These are phyloP conservation scores for Mycena chlorophos DNA, from an alignment of 768 basidiomycete genomes.

Conservation along the genomic window DNA sequence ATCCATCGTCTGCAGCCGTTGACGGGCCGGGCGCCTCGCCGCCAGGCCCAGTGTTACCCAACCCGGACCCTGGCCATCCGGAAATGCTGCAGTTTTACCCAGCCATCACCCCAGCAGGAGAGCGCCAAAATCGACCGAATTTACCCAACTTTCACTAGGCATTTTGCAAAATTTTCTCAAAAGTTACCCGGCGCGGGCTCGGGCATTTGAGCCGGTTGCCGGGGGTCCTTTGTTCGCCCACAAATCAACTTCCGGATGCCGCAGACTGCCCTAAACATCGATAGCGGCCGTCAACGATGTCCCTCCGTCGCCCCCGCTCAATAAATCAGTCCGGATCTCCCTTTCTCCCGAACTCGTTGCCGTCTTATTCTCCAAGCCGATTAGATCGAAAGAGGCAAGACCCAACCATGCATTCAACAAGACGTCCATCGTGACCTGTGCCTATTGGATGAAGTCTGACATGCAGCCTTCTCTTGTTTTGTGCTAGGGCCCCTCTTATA, in stretches of 20 bases:
- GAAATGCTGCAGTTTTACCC: background rate
- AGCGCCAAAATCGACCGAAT: background rate
- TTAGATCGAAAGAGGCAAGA: no score
- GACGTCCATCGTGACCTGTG: background rate
- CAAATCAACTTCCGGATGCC: no score
- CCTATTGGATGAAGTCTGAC: background rate
- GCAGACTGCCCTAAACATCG: no score
- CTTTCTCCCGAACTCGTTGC: no score
- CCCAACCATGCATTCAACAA: no score
- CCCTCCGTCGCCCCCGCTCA: no score
- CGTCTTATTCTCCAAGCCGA: no score
- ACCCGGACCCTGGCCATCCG: background rate
- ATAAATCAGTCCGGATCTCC: no score
- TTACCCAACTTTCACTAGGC: background rate
- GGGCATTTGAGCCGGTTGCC: background rate
- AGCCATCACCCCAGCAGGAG: background rate
- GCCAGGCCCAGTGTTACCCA: background rate
- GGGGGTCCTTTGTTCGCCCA: no score
- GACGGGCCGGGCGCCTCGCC: no score
- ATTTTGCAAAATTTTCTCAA: no score
- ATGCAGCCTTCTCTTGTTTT: background rate
- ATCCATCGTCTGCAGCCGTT: background rate
- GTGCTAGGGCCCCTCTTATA: background rate
- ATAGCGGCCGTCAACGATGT: no score
- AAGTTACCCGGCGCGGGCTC: background rate